Percentiles rank a stretch among this genome's conserved stretches.
phyloP scores from a whole-genome alignment of 2,329 filamentous ascomycete species.

The Penicillium hesseltinei region DNA sequence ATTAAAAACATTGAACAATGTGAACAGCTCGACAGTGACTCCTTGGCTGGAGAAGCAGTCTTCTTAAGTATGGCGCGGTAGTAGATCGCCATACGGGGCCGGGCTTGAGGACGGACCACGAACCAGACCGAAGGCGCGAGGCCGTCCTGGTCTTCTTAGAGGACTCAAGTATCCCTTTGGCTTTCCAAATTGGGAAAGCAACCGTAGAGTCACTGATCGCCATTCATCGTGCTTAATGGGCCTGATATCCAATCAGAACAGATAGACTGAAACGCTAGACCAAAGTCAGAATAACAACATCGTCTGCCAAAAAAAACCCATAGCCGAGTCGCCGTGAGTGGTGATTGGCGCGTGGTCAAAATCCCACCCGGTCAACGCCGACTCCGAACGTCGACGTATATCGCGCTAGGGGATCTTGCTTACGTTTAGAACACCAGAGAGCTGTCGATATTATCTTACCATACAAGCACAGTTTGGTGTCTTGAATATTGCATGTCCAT shows the following conservation, averaged over 20 bases:
- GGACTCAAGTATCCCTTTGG: too few species aligned
- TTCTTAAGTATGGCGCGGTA: too few species aligned
- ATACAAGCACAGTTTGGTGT: neutral
- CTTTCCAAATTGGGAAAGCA: too few species aligned
- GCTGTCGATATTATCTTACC: neutral
- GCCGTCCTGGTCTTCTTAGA: too few species aligned
- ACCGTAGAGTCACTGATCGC: too few species aligned
- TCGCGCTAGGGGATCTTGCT: neutral
- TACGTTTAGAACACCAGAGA: neutral
- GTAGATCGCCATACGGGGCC: too few species aligned
- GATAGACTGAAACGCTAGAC: neutral
- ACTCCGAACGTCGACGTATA: neutral
- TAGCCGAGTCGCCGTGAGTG: neutral
- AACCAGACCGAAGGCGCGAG: too few species aligned
- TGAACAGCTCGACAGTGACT: too few species aligned
- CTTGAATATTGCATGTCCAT: neutral
- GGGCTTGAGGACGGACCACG: too few species aligned
- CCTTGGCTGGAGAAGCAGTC: too few species aligned
- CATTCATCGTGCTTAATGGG: too few species aligned
- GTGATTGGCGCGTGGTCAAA: neutral
- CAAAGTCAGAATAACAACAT: neutral
- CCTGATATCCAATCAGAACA: neutral
- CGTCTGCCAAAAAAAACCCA: fast-evolving
- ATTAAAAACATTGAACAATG: too few species aligned
- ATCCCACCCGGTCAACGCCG: neutral